Evolutionary conservation across 495 filamentous ascomycete species (phyloP), one percentile per base, ranked within the genome.

Genomic region (Neurospora sp.): DNA sequence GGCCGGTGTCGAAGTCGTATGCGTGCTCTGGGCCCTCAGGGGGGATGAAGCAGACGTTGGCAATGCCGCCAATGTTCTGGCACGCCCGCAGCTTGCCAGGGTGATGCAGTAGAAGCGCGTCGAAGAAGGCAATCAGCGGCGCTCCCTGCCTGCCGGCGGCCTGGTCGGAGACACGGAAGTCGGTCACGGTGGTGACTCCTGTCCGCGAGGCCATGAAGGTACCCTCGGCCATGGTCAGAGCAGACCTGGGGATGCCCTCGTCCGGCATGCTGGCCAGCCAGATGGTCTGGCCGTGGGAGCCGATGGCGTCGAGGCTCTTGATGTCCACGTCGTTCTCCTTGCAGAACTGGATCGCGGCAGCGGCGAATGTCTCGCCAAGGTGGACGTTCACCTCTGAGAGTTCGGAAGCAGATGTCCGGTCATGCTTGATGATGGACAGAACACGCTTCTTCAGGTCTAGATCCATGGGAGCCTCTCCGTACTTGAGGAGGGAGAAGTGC

Each of bases 11-110:
- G 70, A 87, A 89, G 75, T 88, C 87, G 75, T 83, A 86, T 68
- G 81, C 83, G 61, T 79, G 82, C 22, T 85, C 81, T 18, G 86
- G 76, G 27, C 84, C 83, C 48, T 88, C 87, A 0, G 88, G 84
- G 3, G 86, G 87, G 27, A 89, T 87, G 76, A 89, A 88, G 79
- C 85, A 89, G 37, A 89, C 85, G 74, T 89, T 89, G 44, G 84
- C 86, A 48, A 89, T 89, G 9, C 87, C 86, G 71, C 87, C 86
- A 73, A 89, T 88, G 75, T 89, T 89, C 78, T 89, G 87, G 75
- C 86, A 89, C 10, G 83, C 84, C 65, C 87, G 85, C 4, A 85
- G 73, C 76, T 88, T 88, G 14, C 83, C 87, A 8, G 87, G 87
- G 70, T 89, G 86, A 68, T 87, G 86, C 31, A 89, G 80, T 16